These are phyloP conservation scores for Thraustochytrium striatum DNA, from an alignment of 352 stramenopile species.

Conservation along the genomic window DNA sequence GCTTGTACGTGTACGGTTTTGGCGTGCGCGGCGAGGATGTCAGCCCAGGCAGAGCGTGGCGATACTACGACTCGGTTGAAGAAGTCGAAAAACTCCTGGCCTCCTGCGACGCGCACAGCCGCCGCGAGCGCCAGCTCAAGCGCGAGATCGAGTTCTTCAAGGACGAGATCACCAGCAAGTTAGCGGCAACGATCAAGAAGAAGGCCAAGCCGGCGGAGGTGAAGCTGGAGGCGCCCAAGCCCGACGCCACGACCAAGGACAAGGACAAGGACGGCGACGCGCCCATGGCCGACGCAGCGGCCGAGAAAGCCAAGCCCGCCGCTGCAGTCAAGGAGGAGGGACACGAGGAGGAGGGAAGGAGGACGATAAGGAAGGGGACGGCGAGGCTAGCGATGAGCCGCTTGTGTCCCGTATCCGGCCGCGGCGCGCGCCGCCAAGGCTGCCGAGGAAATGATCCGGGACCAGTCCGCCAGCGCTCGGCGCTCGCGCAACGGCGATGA, in stretches of 20 bases:
- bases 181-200: background rate
- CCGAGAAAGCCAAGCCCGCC: background rate
- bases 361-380: too few relatives aligned
- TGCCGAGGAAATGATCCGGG: slow-evolving; percentile 6
- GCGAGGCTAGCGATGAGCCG: too few relatives aligned
- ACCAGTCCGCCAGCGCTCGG: background rate
- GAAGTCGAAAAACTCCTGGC: background rate
- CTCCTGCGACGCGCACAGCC: background rate
- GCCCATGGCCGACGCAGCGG: background rate
- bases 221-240: background rate
- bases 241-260: background rate
- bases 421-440: slow-evolving; percentile 12
- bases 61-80: slow-evolving; percentile 27
- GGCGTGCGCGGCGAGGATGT: slow-evolving; percentile 12
- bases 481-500: background rate
- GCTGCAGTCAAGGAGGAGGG: too few relatives aligned
- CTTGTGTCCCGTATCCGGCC: background rate
- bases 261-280: background rate
- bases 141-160: background rate
- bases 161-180: background rate
- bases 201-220: slow-evolving; percentile 3
- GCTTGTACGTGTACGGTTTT: slow-evolving; percentile 12
- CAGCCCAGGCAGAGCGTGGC: background rate
- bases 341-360: too few relatives aligned
- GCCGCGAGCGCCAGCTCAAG: slow-evolving; percentile 2